Evolutionary conservation across 306 rosid genomes (phyloP), one percentile per base, ranked within the genome.

Genomic region (Corylus heterophylla): DNA sequence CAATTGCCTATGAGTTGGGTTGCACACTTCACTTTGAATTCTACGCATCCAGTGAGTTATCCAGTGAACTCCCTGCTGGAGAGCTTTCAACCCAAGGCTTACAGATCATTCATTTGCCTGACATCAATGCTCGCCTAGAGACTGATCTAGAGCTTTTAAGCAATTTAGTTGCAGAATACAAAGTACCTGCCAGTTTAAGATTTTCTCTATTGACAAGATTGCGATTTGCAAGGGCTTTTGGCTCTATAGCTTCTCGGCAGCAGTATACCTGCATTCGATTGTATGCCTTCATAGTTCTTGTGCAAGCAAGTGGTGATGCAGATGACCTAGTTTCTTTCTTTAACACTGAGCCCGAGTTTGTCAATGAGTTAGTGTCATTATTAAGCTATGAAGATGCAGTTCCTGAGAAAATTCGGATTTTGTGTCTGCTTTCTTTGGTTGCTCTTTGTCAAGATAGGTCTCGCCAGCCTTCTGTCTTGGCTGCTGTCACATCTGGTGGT

Each of bases 361-460:
- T 93, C 82, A 93, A 93, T 81, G 99, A 96, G 76, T 86, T 96
- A 77, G 94, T 96, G 47, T 88, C 91, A 17, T 73, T 96, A 72
- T 87, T 93, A 81, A 91, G 98, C 88, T 88, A 84, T 78, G 99
- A 96, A 85, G 98, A 96, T 82, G 88, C 85, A 45, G 97, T 88
- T 77, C 85, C 90, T 79, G 98, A 89, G 75, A 91, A 90, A 85
- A 87, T 96, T 69, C 89, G 98, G 74, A 82, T 90, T 82, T 85
- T 93, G 25, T 93, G 97, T 81, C 83, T 91, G 87, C 91, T 88
- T 81, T 89, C 99, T 5, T 81, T 96, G 87, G 94, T 92, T 87
- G 97, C 99, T 73, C 92, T 91, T 59, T 96, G 96, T 88, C 99
- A 91, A 84, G 99, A 91, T 81, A 92, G 99, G 61, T 85, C 99